Base-by-base conservation (phyloP, 2,329 filamentous ascomycete genomes). In the Sporothrix humicola region DNA sequence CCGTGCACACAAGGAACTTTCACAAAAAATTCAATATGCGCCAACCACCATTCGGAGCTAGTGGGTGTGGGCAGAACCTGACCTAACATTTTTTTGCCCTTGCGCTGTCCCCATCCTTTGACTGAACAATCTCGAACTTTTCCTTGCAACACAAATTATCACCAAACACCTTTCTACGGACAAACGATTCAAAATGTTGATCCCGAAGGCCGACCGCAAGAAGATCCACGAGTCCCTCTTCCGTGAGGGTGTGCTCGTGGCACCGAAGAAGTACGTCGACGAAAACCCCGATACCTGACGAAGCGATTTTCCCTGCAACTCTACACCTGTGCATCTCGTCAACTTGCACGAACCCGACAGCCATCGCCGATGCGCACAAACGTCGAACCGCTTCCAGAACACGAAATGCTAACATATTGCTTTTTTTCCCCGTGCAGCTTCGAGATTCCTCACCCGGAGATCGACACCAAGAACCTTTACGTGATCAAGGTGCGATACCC, bases 161-260 rank as follows among this genome's bases (percentile, higher is more conserved):
- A 84, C 85, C 72, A 72, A 48, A 71, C 84, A 85, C 72, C 69
- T 68, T 70, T 61, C 59, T 50, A 50, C 63, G 63, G 74, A 71
- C 73, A 69, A 48, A 44, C 48, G 23, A 72, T 85, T 84, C 85
- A 89, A 95, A 92, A 90, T 90, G 96, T 92, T 99, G 90, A 99
- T 99, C 87, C 96, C 96, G 86, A 98, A 98, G 92, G 93, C 94
- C 87, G 96, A 99, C 89, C 95, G 97, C 89, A 99, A 99, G 93
- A 94, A 94, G 92, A 98, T 99, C 88, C 96, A 99, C 91, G 95
- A 92, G 87, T 80, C 81, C 92, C 93, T 99, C 90, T 97, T 97
- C 92, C 92, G 92, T 82, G 93, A 92, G 88, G 90, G 90, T 82
- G 92, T 94, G 79, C 93, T 98, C 88, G 95, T 98, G 85, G 96